phyloP scores from a whole-genome alignment of 768 basidiomycete genomes.

The Mycena galopus region DNA sequence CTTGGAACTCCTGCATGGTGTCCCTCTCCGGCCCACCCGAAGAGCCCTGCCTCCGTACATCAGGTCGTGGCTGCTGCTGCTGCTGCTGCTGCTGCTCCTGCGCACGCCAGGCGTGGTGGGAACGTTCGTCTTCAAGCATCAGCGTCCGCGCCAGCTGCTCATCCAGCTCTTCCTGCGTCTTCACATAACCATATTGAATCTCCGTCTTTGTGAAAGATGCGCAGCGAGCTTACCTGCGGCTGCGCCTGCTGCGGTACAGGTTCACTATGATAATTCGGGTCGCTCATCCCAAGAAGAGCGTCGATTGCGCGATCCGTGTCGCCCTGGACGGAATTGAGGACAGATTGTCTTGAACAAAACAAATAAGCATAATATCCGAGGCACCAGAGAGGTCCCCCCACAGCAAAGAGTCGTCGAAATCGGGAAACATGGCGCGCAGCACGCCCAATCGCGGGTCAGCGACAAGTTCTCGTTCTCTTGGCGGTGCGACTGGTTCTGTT shows the following conservation, averaged over 20 bases:
- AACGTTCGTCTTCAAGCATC: slow-evolving; percentile 70
- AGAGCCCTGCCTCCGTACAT: slow-evolving; percentile 22
- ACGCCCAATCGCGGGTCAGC: slow-evolving; percentile 64
- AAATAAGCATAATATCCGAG: neutral
- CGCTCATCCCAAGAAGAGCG: slow-evolving; percentile 85
- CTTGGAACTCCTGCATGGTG: slow-evolving; percentile 76
- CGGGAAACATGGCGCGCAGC: slow-evolving; percentile 81
- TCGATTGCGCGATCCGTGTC: slow-evolving; percentile 85
- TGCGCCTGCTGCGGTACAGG: slow-evolving; percentile 38
- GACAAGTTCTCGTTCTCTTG: slow-evolving; percentile 30
- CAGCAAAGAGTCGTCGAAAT: slow-evolving; percentile 83
- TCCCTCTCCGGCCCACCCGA: slow-evolving; percentile 52
- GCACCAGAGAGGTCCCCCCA: slow-evolving; percentile 48
- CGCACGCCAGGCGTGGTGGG: slow-evolving; percentile 53
- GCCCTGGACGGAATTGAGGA: slow-evolving; percentile 79
- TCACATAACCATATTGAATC: neutral
- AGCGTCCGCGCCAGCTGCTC: slow-evolving; percentile 84
- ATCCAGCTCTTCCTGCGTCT: slow-evolving; percentile 80
- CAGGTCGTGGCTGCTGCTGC: slow-evolving; percentile 30
- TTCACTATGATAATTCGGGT: slow-evolving; percentile 75
- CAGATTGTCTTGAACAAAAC: slow-evolving; percentile 62
- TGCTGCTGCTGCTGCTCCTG: slow-evolving; percentile 35
- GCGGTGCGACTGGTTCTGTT: slow-evolving; percentile 6
- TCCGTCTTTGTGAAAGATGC: neutral
- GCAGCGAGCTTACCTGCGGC: slow-evolving; percentile 41